These are phyloP conservation scores for Nakazawaea peltata DNA, from an alignment of 805 yeast species.

Conservation along the genomic window DNA sequence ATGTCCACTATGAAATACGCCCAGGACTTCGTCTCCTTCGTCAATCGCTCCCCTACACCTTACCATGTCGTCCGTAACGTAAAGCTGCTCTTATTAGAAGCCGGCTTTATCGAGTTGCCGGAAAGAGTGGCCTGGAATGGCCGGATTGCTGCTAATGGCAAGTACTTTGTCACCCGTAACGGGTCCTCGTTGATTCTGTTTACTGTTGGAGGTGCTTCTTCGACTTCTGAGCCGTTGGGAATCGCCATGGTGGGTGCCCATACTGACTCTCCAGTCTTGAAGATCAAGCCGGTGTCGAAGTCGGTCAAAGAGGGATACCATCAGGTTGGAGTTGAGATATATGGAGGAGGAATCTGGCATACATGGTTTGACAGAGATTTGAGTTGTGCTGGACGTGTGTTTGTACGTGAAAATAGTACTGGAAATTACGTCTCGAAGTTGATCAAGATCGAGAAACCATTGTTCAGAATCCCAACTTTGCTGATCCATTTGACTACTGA, in stretches of 20 bases:
- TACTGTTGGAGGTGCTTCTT: slow-evolving; percentile 69
- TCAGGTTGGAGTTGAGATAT: slow-evolving; percentile 89
- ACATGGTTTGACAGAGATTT: slow-evolving; percentile 96
- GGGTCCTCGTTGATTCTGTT: slow-evolving; percentile 86
- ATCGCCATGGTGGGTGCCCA: slow-evolving; percentile 91
- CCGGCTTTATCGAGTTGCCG: slow-evolving; percentile 68
- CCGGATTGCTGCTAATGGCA: slow-evolving; percentile 42
- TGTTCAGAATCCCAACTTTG: slow-evolving; percentile 86
- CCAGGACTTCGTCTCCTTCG: slow-evolving; percentile 63
- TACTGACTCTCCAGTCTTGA: slow-evolving; percentile 86
- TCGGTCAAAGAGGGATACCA: slow-evolving; percentile 64
- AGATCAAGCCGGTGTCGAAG: slow-evolving; percentile 83
- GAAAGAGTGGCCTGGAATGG: slow-evolving; percentile 71
- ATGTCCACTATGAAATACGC: slow-evolving; percentile 24
- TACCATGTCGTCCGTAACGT: slow-evolving; percentile 81
- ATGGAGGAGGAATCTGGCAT: slow-evolving; percentile 96
- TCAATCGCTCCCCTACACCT: slow-evolving; percentile 86
- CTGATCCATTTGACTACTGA: slow-evolving; percentile 87
- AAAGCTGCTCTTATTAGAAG: slow-evolving; percentile 39
- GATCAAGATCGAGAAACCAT: slow-evolving; percentile 74
- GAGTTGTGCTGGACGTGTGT: slow-evolving; percentile 86
- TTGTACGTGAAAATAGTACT: slow-evolving; percentile 47
- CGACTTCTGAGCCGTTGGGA: too few species aligned
- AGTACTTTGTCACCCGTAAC: slow-evolving; percentile 84
- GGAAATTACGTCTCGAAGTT: slow-evolving; percentile 55